phyloP scores from a whole-genome alignment of 257 asterid species.

The Lithospermum erythrorhizon region DNA sequence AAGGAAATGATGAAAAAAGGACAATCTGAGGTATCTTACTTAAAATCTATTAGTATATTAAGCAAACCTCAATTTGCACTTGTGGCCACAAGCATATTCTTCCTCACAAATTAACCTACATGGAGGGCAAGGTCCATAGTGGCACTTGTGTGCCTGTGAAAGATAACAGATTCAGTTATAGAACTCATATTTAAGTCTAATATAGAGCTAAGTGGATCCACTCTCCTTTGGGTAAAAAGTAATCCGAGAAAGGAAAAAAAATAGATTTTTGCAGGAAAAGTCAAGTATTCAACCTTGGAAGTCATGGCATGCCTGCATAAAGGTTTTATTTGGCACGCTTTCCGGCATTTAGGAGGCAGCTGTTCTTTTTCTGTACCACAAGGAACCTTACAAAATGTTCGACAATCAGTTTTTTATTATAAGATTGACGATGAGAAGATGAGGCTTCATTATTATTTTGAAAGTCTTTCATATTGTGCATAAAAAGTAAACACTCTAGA shows the following conservation, averaged over 20 bases:
- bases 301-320: constrained; percentile 57
- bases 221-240: not conserved
- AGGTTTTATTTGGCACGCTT: constrained; percentile 51
- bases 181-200: constrained; percentile 1
- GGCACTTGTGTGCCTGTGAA: constrained; percentile 90
- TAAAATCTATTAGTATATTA: constrained; percentile 7
- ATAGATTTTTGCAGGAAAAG: not conserved
- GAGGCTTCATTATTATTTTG: not conserved
- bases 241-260: not conserved
- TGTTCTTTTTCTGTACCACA: constrained; percentile 87
- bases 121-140: constrained; percentile 85
- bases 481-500: not conserved
- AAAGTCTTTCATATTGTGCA: not conserved
- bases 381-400: constrained; percentile 62
- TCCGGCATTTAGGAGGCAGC: constrained; percentile 80
- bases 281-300: constrained; percentile 48
- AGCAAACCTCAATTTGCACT: constrained; percentile 67
- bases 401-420: not conserved
- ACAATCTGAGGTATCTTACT: constrained; percentile 5
- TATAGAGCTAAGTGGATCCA: not conserved
- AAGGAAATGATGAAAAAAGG: constrained; percentile 8
- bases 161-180: constrained; percentile 6
- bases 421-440: not conserved
- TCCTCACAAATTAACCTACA: constrained; percentile 67
- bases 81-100: constrained; percentile 73